Base-by-base conservation (phyloP, 768 basidiomycete species). In the Lentinula aciculospora region DNA sequence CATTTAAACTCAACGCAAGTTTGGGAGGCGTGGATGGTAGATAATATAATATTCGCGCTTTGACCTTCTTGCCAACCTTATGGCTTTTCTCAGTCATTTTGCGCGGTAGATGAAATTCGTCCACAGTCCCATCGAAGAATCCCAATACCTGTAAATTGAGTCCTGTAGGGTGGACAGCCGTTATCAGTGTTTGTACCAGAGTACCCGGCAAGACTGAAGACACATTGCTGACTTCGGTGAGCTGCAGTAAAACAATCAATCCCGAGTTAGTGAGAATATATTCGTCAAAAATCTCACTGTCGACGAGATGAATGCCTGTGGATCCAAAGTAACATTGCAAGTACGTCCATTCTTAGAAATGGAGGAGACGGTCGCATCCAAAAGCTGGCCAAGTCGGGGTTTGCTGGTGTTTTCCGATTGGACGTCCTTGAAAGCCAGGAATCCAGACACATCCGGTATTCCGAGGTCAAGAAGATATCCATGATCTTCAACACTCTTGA, bases 381-480 rank as follows among this genome's bases (percentile, higher is more conserved):
- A 40, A 10, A 95, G 65, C 63, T 81, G 81, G 8, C 95, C 95
- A 17, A 86, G 70, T 39, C 75, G 75, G 19, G 94, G 70, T 62
- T 66, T 68, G 4, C 65, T 66, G n/a, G 69, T 63, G 4, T 60
- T 59, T 15, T 66, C 69, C 57, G 78, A 77, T 61, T 78, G 72
- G 1, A 80, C 77, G 45, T 92, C 88, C 65, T 86, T 85, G 75
- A 90, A 91, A 1, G 87, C 79, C 47, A 98, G 68, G 71, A 98
- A 99, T 40, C 92, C 92, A 59, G 91, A 83, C 32, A 91, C 70
- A n/a, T 81, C 85, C 9, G 83, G 69, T 17, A 97, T 66, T 2
- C 94, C 96, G 37, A 97, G 74, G 62, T 94, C 92, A 7, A 99
- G 77, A 57, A 88, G 82, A 72, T 96, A 98, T 1, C 97, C 95